Evolutionary conservation across 1,139 yeast species (phyloP), one percentile per base, ranked within the genome.

Genomic region (Scheffersomyces titani): DNA sequence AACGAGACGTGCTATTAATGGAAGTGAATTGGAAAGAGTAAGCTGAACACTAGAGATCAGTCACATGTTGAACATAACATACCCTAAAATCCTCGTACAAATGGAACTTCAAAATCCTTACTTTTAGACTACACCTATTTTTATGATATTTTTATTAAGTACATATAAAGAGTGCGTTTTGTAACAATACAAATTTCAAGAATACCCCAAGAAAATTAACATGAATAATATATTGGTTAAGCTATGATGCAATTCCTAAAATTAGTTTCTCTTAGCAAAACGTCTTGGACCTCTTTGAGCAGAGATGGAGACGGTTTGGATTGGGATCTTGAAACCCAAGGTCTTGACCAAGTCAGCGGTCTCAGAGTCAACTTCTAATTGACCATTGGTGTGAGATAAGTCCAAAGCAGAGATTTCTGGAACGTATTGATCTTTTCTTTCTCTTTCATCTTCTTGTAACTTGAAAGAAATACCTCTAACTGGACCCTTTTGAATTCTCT

Each of bases 361-460:
- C 85, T 93, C 98, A 78, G 91, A 86, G 83, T 96, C 99, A 79
- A 96, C 97, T 84, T 92, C 96, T 81, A 96, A 91, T 78, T 90
- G 96, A 80, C 93, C 93, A 84, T 92, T 92, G 81, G 92, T 87
- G 90, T 92, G 93, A 72, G 97, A 88, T 80, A 93, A 90, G 86
- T 93, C 98, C 82, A 96, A 91, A 81, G 99, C 99, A 80, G 99
- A 96, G 77, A 93, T 97, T 82, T 93, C 98, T 84, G 99, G 99
- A 76, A 96, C 99, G 85, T 93, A 96, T 87, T 96, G 99, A 84
- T 96, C 99, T 87, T 96, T 94, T 88, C 99, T 91, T 87, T 96
- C 99, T 89, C 99, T 94, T 89, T 96, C 99, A 86, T 94, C 99
- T 87, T 94, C 99, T 88, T 94, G 99, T 79, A 94, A 92, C 86